These are phyloP conservation scores for Plasmodium relictum DNA, from an alignment of 169 alveolate genomes.

Conservation along the genomic window DNA sequence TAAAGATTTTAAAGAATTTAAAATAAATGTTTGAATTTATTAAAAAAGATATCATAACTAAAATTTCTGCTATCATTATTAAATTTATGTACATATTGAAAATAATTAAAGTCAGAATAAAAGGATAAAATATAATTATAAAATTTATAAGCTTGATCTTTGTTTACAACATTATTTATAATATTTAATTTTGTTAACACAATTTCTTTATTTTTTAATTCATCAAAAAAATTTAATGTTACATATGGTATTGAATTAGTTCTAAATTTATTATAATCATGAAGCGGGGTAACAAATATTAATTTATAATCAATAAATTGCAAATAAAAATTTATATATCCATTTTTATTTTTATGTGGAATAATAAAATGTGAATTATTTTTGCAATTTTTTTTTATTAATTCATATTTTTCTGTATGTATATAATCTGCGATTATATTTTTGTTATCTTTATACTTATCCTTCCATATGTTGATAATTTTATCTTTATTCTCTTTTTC, in stretches of 20 bases:
- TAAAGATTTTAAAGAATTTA: constrained; percentile 1
- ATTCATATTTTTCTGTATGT: constrained; percentile 45
- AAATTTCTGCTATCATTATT: constrained; percentile 72
- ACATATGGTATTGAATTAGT: constrained; percentile 56
- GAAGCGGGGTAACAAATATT: constrained; percentile 47
- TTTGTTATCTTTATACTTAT: constrained; percentile 51
- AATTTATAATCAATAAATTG: constrained; percentile 61
- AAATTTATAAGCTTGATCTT: constrained; percentile 66
- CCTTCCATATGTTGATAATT: constrained; percentile 63
- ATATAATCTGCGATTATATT: constrained; percentile 55
- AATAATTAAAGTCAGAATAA: constrained; percentile 66
- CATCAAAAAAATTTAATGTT: constrained; percentile 69
- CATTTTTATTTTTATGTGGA: constrained; percentile 64
- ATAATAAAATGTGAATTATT: constrained; percentile 68
- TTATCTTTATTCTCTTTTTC: constrained; percentile 56
- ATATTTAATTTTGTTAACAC: constrained; percentile 54
- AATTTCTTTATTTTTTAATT: constrained; percentile 60
- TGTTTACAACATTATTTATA: constrained; percentile 27
- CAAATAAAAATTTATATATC: constrained; percentile 52
- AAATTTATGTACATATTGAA: constrained; percentile 52
- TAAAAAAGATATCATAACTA: constrained; percentile 30
- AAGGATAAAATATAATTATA: constrained; percentile 47
- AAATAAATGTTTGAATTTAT: constrained; percentile 46
- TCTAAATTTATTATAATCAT: constrained; percentile 30
- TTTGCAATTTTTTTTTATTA: constrained; percentile 58